Evolutionary conservation across 2,329 filamentous ascomycete genomes (phyloP), one percentile per base, ranked within the genome.

Genomic region (Aureobasidium sp.): DNA sequence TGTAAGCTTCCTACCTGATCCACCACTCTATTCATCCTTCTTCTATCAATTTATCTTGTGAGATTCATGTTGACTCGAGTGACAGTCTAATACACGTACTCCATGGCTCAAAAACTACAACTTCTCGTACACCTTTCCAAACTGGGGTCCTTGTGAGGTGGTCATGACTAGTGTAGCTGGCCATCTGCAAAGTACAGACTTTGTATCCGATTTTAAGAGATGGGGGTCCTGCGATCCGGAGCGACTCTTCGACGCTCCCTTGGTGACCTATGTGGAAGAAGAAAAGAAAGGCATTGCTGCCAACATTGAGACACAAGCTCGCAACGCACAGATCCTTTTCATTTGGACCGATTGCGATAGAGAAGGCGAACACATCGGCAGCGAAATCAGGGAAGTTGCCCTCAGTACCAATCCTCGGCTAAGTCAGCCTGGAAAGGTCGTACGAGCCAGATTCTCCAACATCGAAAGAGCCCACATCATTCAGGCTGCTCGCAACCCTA

Each of bases 321-420:
- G 82, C 64, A 82, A 83, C 71, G 82, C 86, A n/a, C 83, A 81
- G 61, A 85, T 87, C 13, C 80, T 99, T 36, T 93, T 95, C 74
- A 97, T 99, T 69, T 99, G 94, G 94, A 99, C 94, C 0, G 94
- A 99, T 81, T 97, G 94, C 75, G 94, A 99, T 79, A 86, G 92
- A 61, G 94, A 99, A 80, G 94, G 94, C 39, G 94, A 99, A 74
- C 89, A 97, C 71, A 99, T 99, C 67, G 94, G 94, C 7, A 83
- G 88, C 43, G 93, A 99, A 73, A 93, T 99, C 64, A 87, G 91
- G 48, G 84, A 89, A 59, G 87, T 93, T 63, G 94, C 94, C 5
- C 79, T 81, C 51, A 85, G 86, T 69, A 87, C 84, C 10, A 97
- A 97, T 66, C 75, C 81, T 10, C 79, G 79, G 1, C 86, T 99